Evolutionary conservation across 345 rosid species (phyloP).

Genomic region (Populus simonii): DNA sequence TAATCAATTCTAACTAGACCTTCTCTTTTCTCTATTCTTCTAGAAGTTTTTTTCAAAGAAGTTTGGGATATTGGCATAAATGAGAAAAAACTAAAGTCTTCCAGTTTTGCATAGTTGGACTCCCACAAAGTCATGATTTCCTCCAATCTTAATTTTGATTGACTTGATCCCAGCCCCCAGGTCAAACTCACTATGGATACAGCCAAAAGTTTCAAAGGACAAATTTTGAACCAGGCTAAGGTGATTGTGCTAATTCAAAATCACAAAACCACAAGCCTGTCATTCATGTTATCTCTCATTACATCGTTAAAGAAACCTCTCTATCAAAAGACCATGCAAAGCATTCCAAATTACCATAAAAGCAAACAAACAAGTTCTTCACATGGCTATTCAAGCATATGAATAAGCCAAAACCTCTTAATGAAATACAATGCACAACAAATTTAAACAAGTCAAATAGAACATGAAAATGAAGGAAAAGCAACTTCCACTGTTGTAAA

Average conservation of each 20-base stretch:
- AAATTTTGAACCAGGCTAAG: neutral
- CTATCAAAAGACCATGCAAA: neutral
- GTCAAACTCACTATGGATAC: neutral
- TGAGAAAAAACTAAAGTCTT: no score
- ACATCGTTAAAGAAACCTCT: neutral
- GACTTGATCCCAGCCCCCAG: neutral
- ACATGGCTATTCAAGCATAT: neutral
- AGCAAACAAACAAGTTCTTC: neutral
- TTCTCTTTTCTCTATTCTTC: no score
- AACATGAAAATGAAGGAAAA: neutral
- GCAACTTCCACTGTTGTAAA: neutral
- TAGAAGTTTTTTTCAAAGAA: no score
- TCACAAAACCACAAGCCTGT: neutral
- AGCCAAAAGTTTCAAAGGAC: neutral
- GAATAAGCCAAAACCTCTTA: neutral
- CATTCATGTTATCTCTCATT: neutral
- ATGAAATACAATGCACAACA: neutral
- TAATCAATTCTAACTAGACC: no score
- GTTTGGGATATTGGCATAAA: no score
- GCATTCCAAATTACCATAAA: neutral
- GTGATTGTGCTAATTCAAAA: neutral
- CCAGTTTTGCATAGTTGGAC: no score
- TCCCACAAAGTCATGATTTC: neutral
- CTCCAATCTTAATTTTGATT: neutral
- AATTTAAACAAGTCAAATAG: conserved; percentile 2